Base-by-base conservation (phyloP, 2,329 filamentous ascomycete genomes). In the Calonectria henricotiae region DNA sequence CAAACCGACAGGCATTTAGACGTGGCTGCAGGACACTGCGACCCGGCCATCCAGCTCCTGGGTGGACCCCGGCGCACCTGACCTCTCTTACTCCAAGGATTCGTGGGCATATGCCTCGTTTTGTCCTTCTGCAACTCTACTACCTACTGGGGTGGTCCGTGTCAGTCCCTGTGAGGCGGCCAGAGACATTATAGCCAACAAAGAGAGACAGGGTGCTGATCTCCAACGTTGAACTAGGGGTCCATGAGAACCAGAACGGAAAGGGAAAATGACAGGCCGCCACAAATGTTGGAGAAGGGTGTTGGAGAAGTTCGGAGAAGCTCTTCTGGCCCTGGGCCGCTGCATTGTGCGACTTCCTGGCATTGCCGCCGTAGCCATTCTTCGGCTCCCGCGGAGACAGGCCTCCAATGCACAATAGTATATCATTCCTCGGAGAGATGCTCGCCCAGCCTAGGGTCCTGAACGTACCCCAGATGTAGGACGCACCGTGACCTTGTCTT, bases 1-100 rank as follows among this genome's bases (percentile, higher is more conserved):
- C 51, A 71, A 78, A 69, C 55, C 54, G 67, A 75, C 71, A 69
- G 71, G 73, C 71, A 76, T 74, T 23, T 71, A 58, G 67, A 74
- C 71, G 65, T 71, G 74, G 75, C 74, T 76, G 76, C 74, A 76
- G 70, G 51, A 71, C 65, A 70, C 46, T 68, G 46, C 60, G 62
- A 46, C 63, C 32, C 39, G 58, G 63, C 62, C 58, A 62, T 67
- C 51, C 51, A 58, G 66, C 75, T 46, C 68, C 62, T 63, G 76
- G 51, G 75, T 78, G 76, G 76, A 75, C 74, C 76, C 35, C 30
- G 32, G 64, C 54, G 72, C 76, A 77, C 76, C 75, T 78, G 76
- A 78, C 76, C 75, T 72, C 65, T 60, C 67, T 49, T 66, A 25
- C 71, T 64, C 69, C 75, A 72, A 58, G 74, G 68, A 67, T 77